Evolutionary conservation across 208 protist species (phyloP).

Genomic region (Leishmania major): DNA sequence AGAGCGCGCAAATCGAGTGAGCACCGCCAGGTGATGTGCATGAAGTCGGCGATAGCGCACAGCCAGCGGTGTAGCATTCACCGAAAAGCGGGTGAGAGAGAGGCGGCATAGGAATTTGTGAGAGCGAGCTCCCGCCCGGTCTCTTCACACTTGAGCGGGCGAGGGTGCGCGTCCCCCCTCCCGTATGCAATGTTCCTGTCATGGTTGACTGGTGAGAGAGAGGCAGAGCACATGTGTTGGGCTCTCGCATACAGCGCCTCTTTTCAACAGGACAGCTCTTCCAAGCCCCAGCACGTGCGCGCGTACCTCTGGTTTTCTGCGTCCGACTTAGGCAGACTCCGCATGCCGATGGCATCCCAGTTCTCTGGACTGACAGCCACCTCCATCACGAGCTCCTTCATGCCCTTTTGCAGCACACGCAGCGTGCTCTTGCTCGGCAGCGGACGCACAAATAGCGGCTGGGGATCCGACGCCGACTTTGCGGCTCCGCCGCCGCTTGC

Average conservation of each 20-base stretch:
- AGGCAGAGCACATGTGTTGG: not conserved
- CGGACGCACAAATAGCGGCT: constrained; percentile 41
- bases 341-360: constrained; percentile 51
- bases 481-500: not conserved
- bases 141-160: not conserved
- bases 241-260: not conserved
- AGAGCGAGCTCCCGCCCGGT: not conserved
- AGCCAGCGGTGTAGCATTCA: not conserved
- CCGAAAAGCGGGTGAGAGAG: not conserved
- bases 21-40: not conserved
- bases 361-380: constrained; percentile 49
- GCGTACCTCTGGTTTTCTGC: constrained; percentile 17
- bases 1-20: not conserved
- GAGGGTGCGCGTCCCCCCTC: not conserved
- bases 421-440: constrained; percentile 40
- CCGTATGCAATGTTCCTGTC: not conserved
- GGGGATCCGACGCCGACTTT: not conserved
- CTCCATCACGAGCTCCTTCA: constrained; percentile 59
- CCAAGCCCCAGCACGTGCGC: constrained; percentile 10
- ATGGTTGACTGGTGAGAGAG: not conserved
- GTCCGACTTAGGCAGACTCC: constrained; percentile 39
- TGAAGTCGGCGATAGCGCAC: not conserved
- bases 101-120: not conserved
- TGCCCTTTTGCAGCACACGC: constrained; percentile 48
- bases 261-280: not conserved